Evolutionary conservation across 202 grass and related monocot species (phyloP).

Genomic region (Eragrostis tef): DNA sequence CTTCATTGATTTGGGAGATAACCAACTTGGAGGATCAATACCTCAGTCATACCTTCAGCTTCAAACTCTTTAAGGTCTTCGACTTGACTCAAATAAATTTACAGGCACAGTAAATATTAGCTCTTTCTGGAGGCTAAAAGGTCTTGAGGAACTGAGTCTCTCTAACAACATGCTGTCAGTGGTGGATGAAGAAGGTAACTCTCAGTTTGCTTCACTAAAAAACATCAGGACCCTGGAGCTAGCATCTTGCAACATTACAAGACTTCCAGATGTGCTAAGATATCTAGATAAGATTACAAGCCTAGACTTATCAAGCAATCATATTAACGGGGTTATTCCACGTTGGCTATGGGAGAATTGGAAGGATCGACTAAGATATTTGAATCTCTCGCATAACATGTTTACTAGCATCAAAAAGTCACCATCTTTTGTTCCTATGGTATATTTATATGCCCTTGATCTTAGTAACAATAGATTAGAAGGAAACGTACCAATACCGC

Average conservation of each 20-base stretch:
- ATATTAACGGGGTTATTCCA: conserved; percentile 52
- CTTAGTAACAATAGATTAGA: conserved; percentile 59
- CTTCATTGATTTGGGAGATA: not conserved
- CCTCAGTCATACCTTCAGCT: conserved; percentile 58
- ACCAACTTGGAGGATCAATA: conserved; percentile 50
- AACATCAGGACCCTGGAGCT: too few relatives aligned
- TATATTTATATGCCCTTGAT: conserved; percentile 36
- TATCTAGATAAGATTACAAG: conserved; percentile 7
- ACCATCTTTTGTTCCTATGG: not conserved
- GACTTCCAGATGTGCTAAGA: conserved; percentile 46
- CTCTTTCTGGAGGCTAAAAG: too few relatives aligned
- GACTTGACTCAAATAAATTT: conserved; percentile 13
- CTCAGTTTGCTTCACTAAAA: too few relatives aligned
- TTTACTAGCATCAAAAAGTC: conserved; percentile 43
- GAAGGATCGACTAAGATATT: not conserved
- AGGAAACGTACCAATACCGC: conserved; percentile 45
- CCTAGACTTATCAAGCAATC: conserved; percentile 63
- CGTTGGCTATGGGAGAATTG: conserved; percentile 47
- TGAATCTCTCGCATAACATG: conserved; percentile 61
- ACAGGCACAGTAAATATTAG: too few relatives aligned
- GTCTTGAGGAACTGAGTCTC: not conserved
- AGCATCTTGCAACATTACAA: conserved; percentile 56
- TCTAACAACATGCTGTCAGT: conserved; percentile 59
- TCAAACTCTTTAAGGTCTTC: conserved; percentile 35
- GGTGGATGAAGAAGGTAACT: conserved; percentile 11